Conservation (phyloP, 2,329 filamentous ascomycete species). For the Botrytis paeoniae region DNA sequence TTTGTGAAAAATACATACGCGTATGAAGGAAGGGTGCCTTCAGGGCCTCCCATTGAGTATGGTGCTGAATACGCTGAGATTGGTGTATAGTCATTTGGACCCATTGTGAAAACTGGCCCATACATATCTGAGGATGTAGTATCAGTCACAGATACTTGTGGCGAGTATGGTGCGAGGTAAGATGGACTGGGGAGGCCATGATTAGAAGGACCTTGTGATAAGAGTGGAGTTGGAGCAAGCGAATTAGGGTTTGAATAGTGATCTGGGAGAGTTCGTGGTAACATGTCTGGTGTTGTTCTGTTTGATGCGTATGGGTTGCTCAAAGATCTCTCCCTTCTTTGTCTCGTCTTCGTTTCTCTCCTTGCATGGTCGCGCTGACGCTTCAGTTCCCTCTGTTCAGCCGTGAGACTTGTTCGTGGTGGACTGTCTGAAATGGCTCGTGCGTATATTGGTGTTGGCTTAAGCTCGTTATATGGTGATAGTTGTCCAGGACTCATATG, state of each 20-base stretch:
- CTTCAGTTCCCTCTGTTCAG: slow-evolving; percentile 61
- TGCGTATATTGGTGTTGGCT: slow-evolving; percentile 35
- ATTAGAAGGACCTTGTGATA: slow-evolving; percentile 31
- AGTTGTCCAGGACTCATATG: slow-evolving; percentile 31
- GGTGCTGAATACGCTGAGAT: slow-evolving; percentile 32
- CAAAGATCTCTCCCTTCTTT: slow-evolving; percentile 44
- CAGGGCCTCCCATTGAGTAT: slow-evolving; percentile 29
- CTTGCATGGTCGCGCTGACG: slow-evolving; percentile 58
- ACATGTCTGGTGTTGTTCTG: slow-evolving; percentile 35
- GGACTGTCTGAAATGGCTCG: slow-evolving; percentile 52
- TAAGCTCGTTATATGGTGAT: slow-evolving; percentile 35
- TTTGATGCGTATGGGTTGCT: slow-evolving; percentile 37
- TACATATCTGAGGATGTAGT: slow-evolving; percentile 34
- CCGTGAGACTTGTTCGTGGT: slow-evolving; percentile 51
- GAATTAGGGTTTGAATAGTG: slow-evolving; percentile 32
- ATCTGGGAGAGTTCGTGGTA: slow-evolving; percentile 33
- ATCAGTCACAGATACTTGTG: slow-evolving; percentile 28
- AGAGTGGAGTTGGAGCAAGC: slow-evolving; percentile 36
- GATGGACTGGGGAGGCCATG: slow-evolving; percentile 31
- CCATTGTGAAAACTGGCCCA: slow-evolving; percentile 36
- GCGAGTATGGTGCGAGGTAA: slow-evolving; percentile 35
- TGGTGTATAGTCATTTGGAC: slow-evolving; percentile 32
- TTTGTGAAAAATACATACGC: slow-evolving; percentile 23
- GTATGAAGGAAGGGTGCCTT: slow-evolving; percentile 31
- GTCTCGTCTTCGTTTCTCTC: slow-evolving; percentile 55